Conservation (phyloP, 1,284 basidiomycete genomes). For the Cerrena zonata region DNA sequence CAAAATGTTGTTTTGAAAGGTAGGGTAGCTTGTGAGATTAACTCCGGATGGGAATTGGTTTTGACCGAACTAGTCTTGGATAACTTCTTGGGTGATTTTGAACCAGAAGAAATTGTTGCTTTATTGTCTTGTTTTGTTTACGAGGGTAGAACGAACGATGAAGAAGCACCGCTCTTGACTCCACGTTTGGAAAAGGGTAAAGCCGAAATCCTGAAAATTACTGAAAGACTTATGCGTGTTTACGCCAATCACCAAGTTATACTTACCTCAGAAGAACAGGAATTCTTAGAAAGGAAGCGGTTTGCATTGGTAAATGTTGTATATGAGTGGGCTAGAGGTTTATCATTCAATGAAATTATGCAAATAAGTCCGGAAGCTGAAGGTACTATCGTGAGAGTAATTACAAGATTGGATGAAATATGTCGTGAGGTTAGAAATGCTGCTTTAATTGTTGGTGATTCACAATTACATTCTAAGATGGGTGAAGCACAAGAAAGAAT, state of each 20-base stretch:
- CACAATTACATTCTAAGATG: conserved; percentile 87
- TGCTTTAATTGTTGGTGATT: conserved; percentile 93
- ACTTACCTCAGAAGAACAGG: conserved; percentile 86
- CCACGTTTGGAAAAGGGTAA: conserved; percentile 89
- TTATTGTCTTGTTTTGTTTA: conserved; percentile 96
- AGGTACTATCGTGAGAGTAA: conserved; percentile 89
- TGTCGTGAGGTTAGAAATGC: conserved; percentile 92
- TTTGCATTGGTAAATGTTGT: conserved; percentile 98
- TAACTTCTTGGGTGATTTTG: conserved; percentile 86
- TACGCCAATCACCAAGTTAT: conserved; percentile 88
- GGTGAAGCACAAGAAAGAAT: too few relatives aligned
- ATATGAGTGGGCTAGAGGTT: conserved; percentile 93
- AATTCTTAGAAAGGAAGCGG: conserved; percentile 94
- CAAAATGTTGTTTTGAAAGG: conserved; percentile 99
- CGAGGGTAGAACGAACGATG: conserved; percentile 85
- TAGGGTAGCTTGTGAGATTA: conserved; percentile 96
- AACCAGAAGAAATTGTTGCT: conserved; percentile 89
- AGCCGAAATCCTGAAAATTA: conserved; percentile 83
- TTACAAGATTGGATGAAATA: conserved; percentile 88
- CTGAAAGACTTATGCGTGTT: conserved; percentile 90
- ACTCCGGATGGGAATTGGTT: conserved; percentile 91
- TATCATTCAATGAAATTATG: conserved; percentile 93
- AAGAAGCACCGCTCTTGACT: too few relatives aligned
- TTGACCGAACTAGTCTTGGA: conserved; percentile 98
- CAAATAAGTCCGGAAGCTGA: conserved; percentile 98